Evolutionary conservation across 345 rosid species (phyloP), one percentile per base, ranked within the genome.

Genomic region (Aegle marmelos): DNA sequence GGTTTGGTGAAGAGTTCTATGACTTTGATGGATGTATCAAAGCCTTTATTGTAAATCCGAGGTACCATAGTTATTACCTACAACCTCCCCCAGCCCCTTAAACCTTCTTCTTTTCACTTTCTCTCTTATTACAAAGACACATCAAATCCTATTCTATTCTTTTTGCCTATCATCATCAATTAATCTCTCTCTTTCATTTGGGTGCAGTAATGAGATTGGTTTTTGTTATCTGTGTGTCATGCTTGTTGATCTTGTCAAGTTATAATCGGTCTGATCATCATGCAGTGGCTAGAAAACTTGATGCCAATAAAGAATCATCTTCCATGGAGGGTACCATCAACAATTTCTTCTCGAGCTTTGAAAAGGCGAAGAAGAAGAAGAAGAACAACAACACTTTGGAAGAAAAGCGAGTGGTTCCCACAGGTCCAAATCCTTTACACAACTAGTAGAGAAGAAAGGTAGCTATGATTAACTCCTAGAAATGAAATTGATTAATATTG

Each of bases 371-470:
- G 68, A 50, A 53, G 74, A 70, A 31, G 25, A 75, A 30, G 45
- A 53, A 17, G 2, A 65, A 65, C 48, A 56, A 57, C 76, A 16
- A 54, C 50, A 17, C 72, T 37, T 25, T 45, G 13, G 79, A 80
- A n/a, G 80, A 76, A 31, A 72, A 78, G 67, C 66, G 86, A 78
- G 75, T 81, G 2, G 76, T 84, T 53, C 86, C 86, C 25, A 78
- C 86, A 0, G 86, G 86, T 72, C 78, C 86, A 54, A 84, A 84
- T 76, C 86, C 86, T 2, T 73, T 84, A 16, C 86, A 81, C 62
- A 84, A 84, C 81, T 53, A 70, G 75, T 77, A 77, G 80, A 45
- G 45, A 21, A 60, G 13, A 73, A 27, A 73, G 58, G 61, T 53
- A 53, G 57, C 22, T 53, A 53, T 45, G 22, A 16, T 53, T 53